These are phyloP conservation scores for Populus tremula DNA, from an alignment of 345 rosid genomes.

Conservation along the genomic window DNA sequence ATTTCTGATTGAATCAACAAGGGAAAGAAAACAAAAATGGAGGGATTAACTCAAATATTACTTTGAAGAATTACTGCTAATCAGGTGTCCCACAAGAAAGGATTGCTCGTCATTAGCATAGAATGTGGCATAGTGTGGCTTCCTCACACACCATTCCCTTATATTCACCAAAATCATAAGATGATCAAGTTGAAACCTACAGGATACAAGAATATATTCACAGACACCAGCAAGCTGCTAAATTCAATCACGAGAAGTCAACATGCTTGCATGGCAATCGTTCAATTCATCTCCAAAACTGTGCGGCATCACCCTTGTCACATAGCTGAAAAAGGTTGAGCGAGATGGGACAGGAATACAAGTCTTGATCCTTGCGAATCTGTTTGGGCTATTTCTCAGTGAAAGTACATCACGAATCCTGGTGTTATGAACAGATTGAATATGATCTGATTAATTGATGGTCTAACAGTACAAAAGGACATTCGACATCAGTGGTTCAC, in stretches of 20 bases:
- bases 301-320: background rate
- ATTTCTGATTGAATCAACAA: background rate
- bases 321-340: background rate
- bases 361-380: background rate
- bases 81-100: background rate
- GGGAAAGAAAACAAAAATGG: background rate
- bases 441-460: conserved; percentile 2
- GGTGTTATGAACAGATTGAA: background rate
- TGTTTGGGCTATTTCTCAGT: background rate
- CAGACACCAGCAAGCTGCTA: background rate
- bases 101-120: background rate
- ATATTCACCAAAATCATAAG: background rate
- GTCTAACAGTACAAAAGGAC: background rate
- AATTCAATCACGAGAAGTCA: conserved; percentile 1
- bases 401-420: background rate
- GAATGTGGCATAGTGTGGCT: background rate
- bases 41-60: background rate
- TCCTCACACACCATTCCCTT: background rate
- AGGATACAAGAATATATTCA: background rate
- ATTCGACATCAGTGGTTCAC: background rate
- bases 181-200: background rate
- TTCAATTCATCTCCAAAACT: background rate
- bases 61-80: background rate
- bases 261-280: background rate
- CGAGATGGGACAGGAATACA: background rate